Evolutionary conservation across 257 asterid species (phyloP), one percentile per base, ranked within the genome.

Genomic region (Nicotiana knightiana): DNA sequence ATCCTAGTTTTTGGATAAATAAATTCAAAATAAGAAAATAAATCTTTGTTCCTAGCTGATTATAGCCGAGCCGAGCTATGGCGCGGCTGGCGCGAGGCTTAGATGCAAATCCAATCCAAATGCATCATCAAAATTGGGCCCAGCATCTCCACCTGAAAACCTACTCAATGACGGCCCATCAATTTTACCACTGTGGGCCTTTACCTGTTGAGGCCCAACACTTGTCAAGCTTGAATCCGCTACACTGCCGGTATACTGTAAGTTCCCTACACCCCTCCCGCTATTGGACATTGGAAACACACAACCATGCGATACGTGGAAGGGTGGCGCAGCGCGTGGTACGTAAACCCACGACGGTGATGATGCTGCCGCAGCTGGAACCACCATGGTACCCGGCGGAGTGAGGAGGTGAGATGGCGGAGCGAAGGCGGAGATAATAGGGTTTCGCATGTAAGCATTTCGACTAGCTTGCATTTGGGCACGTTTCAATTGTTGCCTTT

Each of bases 401-500:
- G 96, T 67, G 3, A 95, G 95, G 84, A 95, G 96, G 89, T 93
- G 97, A 4, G 97, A 55, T 24, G 97, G 98, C 28, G 97, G 93
- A 4, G 97, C 85, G 21, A 95, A 95, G 84, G 99, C 97, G 64
- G 98, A 87, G 77, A 88, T 87, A 57, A 95, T 95, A 13, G 98
- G 98, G 92, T 91, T 93, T 2, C 99, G 90, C 94, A 95, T 91
- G 91, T 91, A 95, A 0, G 99, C 97, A 94, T 91, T 92, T 12
- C 99, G 85, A 26, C 87, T 91, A 64, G 98, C 97, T 59, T 91
- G 98, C 87, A 92, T 86, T 86, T 95, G 98, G 1, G 99, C 99
- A 2, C 98, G 96, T 82, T 95, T 95, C 46, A 92, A 86, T 81
- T 93, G 99, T 62, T 95, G 99, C 65, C 98, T 77, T n/a, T 95